These are phyloP conservation scores for Rubia peregrina DNA, from an alignment of 305 asterid species.

Conservation along the genomic window DNA sequence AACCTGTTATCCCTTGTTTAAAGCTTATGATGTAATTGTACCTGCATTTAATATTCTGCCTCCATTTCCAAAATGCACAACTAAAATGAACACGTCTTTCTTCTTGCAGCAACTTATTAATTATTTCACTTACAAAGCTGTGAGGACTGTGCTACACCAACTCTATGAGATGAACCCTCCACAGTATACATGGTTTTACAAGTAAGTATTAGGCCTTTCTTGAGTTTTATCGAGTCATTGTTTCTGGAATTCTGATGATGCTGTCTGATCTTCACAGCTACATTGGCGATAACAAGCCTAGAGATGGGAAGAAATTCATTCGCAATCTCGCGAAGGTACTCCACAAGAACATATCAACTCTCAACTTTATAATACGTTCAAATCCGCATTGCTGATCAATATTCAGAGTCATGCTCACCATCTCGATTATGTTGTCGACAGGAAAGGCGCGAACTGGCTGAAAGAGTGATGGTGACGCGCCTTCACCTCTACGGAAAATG, in stretches of 20 bases:
- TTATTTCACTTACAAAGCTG: no score
- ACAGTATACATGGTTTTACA: conserved; percentile 70
- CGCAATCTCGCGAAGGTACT: conserved; percentile 75
- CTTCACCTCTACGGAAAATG: conserved; percentile 86
- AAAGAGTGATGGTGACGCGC: conserved; percentile 90
- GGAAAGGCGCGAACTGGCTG: conserved; percentile 86
- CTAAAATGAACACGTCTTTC: conserved; percentile 1
- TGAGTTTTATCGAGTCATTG: not conserved
- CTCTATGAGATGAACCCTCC: conserved; percentile 92
- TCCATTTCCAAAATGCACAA: not conserved
- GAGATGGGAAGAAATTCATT: conserved; percentile 64
- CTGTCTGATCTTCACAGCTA: conserved; percentile 32
- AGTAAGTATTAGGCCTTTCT: conserved; percentile 34
- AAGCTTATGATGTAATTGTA: not conserved
- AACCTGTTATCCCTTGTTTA: not conserved
- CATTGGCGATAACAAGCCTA: conserved; percentile 49
- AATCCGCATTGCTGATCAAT: conserved; percentile 4
- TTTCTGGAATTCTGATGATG: not conserved
- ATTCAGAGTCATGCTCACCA: not conserved
- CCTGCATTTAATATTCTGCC: not conserved
- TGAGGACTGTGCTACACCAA: conserved; percentile 32
- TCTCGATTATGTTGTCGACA: conserved; percentile 17
- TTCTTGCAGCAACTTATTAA: conserved; percentile 49
- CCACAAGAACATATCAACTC: not conserved
- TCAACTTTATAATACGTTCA: not conserved